These are phyloP conservation scores for Talaromyces pinophilus DNA, from an alignment of 2,329 filamentous ascomycete genomes.

Conservation along the genomic window DNA sequence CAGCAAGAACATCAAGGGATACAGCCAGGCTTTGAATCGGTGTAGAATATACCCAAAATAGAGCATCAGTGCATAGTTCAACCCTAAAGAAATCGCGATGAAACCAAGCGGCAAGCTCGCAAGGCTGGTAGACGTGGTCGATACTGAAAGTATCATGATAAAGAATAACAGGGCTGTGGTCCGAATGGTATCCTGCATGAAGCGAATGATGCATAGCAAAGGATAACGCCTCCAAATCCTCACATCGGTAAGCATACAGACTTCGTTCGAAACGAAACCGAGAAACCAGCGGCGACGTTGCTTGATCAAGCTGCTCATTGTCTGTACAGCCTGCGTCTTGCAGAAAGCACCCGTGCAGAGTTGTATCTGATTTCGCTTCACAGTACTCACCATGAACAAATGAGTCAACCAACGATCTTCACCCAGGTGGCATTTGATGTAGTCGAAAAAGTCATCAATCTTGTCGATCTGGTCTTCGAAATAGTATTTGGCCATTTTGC, in stretches of 20 bases:
- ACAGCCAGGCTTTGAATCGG: conserved; percentile 91
- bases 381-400: conserved; percentile 96
- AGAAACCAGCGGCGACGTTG: conserved; percentile 96
- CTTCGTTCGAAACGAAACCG: conserved; percentile 96
- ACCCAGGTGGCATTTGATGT: conserved; percentile 90
- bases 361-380: conserved; percentile 90
- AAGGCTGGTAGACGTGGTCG: conserved; percentile 78
- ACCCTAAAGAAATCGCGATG: conserved; percentile 84
- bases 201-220: conserved; percentile 78
- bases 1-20: conserved; percentile 90
- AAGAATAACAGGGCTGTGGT: conserved; percentile 94
- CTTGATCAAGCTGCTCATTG: conserved; percentile 80
- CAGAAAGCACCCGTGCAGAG: conserved; percentile 98
- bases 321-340: conserved; percentile 96
- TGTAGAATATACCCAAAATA: conserved; percentile 88
- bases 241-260: conserved; percentile 95
- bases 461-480: conserved; percentile 96
- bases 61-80: conserved; percentile 95
- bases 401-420: conserved; percentile 97
- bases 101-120: conserved; percentile 85
- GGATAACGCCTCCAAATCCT: conserved; percentile 91
- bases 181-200: conserved; percentile 94
- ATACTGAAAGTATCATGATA: conserved; percentile 83
- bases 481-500: conserved; percentile 97
- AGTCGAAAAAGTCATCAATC: conserved; percentile 94